Evolutionary conservation across 306 rosid species (phyloP).

Genomic region (Aeschynomene evenia): DNA sequence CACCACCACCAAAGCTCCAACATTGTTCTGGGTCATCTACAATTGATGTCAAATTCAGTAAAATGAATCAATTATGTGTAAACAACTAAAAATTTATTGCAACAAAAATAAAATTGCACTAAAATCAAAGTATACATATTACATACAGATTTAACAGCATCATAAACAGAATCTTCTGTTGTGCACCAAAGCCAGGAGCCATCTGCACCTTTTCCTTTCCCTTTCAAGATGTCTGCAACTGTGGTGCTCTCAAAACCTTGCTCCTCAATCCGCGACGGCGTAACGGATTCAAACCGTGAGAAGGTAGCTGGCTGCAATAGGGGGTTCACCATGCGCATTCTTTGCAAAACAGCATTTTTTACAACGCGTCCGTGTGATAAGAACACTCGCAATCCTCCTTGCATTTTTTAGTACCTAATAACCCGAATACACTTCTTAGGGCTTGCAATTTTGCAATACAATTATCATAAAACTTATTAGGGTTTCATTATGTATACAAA

Average conservation of each 20-base stretch:
- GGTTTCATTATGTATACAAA: too few species aligned
- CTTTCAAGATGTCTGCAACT: conserved; percentile 68
- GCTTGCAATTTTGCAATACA: neutral
- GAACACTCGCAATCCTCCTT: conserved; percentile 69
- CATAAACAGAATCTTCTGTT: conserved; percentile 82
- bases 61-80: conserved; percentile 4
- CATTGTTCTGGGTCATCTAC: conserved; percentile 98
- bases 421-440: conserved; percentile 26
- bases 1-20: conserved; percentile 96
- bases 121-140: conserved; percentile 46
- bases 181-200: conserved; percentile 99
- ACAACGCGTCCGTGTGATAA: conserved; percentile 60
- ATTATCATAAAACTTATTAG: conserved; percentile 1
- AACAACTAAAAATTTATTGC: conserved; percentile 4
- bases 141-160: conserved; percentile 97
- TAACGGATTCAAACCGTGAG: conserved; percentile 59
- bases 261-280: conserved; percentile 75
- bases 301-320: conserved; percentile 60
- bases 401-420: conserved; percentile 61
- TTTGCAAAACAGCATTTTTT: conserved; percentile 74
- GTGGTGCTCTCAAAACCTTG: conserved; percentile 98
- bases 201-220: conserved; percentile 85
- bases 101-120: neutral
- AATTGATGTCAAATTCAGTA: conserved; percentile 7
- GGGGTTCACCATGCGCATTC: conserved; percentile 74